Conservation (phyloP, 2,329 filamentous ascomycete species). For the Fusarium albosuccineum region DNA sequence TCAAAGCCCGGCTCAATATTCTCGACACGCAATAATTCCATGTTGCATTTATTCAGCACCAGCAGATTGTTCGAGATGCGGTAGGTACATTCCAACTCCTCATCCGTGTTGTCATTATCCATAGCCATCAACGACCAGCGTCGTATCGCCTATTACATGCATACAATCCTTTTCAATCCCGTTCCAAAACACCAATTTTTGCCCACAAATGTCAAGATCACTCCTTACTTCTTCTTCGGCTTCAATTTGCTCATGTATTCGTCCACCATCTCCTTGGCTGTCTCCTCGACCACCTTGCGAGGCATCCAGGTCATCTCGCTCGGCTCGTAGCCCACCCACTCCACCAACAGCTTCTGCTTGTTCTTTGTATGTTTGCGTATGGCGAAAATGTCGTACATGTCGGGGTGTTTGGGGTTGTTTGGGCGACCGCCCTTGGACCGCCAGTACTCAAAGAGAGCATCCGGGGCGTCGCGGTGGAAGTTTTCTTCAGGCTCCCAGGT, state of each 20-base stretch:
- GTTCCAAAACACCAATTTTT: conserved; percentile 5
- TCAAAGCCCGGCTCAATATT: background rate
- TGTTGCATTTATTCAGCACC: background rate
- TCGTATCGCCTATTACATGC: conserved; percentile 1
- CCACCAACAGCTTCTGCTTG: conserved; percentile 48
- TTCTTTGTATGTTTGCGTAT: conserved; percentile 50
- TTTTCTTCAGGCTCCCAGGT: conserved; percentile 53
- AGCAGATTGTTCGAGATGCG: background rate
- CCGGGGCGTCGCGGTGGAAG: conserved; percentile 51
- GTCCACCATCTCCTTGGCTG: conserved; percentile 44
- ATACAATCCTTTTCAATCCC: background rate
- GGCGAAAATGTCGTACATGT: conserved; percentile 51
- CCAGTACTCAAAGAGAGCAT: conserved; percentile 52
- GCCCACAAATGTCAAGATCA: background rate
- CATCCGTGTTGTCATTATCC: conserved; percentile 5
- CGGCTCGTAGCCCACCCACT: conserved; percentile 53
- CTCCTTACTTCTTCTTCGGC: conserved; percentile 22
- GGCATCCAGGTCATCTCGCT: conserved; percentile 50
- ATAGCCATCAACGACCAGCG: conserved; percentile 7
- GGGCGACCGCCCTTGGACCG: conserved; percentile 48
- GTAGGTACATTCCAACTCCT: conserved; percentile 21
- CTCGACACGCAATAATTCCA: background rate
- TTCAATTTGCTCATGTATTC: conserved; percentile 43
- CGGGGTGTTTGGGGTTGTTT: conserved; percentile 47
- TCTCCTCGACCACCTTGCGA: conserved; percentile 41